These are phyloP conservation scores for Yarrowia divulgata DNA, from an alignment of 805 yeast species.

Conservation along the genomic window DNA sequence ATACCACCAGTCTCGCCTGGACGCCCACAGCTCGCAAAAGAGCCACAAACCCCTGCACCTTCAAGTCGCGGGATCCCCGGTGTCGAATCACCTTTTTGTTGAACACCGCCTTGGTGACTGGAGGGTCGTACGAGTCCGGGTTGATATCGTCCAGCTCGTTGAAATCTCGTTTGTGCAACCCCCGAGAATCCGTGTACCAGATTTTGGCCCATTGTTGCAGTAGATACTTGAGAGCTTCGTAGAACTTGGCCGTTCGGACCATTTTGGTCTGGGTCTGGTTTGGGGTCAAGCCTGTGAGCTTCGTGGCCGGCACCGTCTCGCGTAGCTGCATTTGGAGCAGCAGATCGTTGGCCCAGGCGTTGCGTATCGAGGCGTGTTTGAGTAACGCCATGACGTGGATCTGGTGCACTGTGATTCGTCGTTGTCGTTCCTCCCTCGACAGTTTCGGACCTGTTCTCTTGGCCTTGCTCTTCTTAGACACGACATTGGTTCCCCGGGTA, in stretches of 20 bases:
- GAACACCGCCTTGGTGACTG: conserved; percentile 52
- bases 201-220: conserved; percentile 66
- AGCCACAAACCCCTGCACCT: conserved; percentile 87
- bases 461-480: conserved; percentile 14
- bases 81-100: conserved; percentile 54
- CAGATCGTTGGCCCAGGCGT: conserved; percentile 72
- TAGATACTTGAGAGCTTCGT: conserved; percentile 77
- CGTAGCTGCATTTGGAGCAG: conserved; percentile 54
- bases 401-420: conserved; percentile 65
- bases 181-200: conserved; percentile 58
- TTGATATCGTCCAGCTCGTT: conserved; percentile 52
- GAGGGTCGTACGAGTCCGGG: conserved; percentile 12
- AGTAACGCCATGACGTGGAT: conserved; percentile 64
- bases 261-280: conserved; percentile 54
- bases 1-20: conserved; percentile 75
- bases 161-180: conserved; percentile 57
- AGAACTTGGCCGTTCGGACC: conserved; percentile 67
- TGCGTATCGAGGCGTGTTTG: conserved; percentile 71
- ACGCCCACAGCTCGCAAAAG: conserved; percentile 74
- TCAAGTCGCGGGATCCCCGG: conserved; percentile 77
- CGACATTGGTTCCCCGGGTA: conserved; percentile 4
- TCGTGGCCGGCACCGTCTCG: conserved; percentile 57
- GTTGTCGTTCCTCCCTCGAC: conserved; percentile 60
- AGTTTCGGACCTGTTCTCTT: conserved; percentile 23
- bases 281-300: conserved; percentile 60